Evolutionary conservation across 2,329 filamentous ascomycete genomes (phyloP).

Genomic region (Chaetomiaceae sp.): DNA sequence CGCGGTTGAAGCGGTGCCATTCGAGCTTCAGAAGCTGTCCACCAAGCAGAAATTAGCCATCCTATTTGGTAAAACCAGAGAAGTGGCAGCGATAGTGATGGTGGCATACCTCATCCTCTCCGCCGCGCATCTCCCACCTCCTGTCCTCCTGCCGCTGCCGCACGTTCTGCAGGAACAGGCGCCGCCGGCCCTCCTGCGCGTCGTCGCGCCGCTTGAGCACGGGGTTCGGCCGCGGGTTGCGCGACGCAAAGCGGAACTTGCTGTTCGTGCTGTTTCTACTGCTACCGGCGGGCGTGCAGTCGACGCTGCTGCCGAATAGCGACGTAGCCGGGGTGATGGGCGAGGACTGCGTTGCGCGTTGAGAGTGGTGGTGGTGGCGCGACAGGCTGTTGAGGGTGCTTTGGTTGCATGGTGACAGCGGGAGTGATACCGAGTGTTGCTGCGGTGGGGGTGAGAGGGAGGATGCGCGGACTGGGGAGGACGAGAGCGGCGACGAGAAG

Average conservation of each 20-base stretch:
- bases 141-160: slow-evolving; percentile 54
- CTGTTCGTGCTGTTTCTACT: slow-evolving; percentile 17
- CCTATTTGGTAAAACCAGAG: neutral
- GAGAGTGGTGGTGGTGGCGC: neutral
- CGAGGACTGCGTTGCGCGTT: slow-evolving; percentile 35
- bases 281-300: neutral
- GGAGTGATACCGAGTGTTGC: neutral
- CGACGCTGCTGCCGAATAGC: neutral
- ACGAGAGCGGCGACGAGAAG: slow-evolving; percentile 52
- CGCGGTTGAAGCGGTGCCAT: slow-evolving; percentile 35
- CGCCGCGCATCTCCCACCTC: slow-evolving; percentile 54
- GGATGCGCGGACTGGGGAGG: slow-evolving; percentile 50
- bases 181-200: slow-evolving; percentile 56
- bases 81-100: too few relatives aligned
- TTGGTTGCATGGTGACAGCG: slow-evolving; percentile 25
- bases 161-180: slow-evolving; percentile 63
- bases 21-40: slow-evolving; percentile 37
- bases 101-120: slow-evolving; percentile 52
- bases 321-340: slow-evolving; percentile 23
- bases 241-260: slow-evolving; percentile 14
- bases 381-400: slow-evolving; percentile 34
- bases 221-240: slow-evolving; percentile 42
- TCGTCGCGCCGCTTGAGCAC: slow-evolving; percentile 55
- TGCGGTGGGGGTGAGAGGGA: slow-evolving; percentile 32
- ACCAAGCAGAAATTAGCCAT: neutral